Evolutionary conservation across 164 flowering plant genomes (phyloP).

Genomic region (Saururus chinensis): DNA sequence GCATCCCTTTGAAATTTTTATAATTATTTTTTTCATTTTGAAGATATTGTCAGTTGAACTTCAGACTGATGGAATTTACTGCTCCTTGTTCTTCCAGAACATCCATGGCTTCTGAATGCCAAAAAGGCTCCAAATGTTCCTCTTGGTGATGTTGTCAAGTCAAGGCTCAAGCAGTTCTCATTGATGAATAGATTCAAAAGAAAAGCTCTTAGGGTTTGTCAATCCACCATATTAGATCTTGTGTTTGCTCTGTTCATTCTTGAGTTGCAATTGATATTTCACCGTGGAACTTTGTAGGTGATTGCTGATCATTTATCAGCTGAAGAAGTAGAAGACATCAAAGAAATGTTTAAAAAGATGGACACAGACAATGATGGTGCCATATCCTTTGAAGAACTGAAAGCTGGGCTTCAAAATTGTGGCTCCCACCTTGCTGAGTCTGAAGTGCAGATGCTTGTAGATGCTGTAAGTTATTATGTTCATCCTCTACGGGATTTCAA

Average conservation of each 20-base stretch:
- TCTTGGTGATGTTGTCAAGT: conserved; percentile 85
- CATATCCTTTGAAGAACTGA: conserved; percentile 65
- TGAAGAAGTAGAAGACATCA: conserved; percentile 83
- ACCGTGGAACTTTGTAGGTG: conserved; percentile 33
- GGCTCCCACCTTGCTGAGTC: conserved; percentile 71
- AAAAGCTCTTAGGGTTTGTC: conserved; percentile 76
- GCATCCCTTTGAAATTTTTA: background rate
- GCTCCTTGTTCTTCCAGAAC: conserved; percentile 32
- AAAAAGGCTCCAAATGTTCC: conserved; percentile 88
- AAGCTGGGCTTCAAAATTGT: conserved; percentile 52
- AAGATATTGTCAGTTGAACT: background rate
- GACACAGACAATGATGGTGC: conserved; percentile 73
- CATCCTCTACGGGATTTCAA: background rate
- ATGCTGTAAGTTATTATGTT: conserved; percentile 54
- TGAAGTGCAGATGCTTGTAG: conserved; percentile 79
- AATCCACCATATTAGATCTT: background rate
- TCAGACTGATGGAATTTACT: no score
- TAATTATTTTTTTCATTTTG: background rate
- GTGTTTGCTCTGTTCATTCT: conserved; percentile 3
- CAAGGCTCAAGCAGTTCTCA: conserved; percentile 89
- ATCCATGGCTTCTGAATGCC: conserved; percentile 88
- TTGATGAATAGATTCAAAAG: conserved; percentile 93
- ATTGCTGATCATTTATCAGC: conserved; percentile 76
- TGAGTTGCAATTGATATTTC: background rate
- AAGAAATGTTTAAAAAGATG: conserved; percentile 70